These are phyloP conservation scores for Actinomortierella ambigua DNA, from an alignment of 371 early-diverging fungal species.

Conservation along the genomic window DNA sequence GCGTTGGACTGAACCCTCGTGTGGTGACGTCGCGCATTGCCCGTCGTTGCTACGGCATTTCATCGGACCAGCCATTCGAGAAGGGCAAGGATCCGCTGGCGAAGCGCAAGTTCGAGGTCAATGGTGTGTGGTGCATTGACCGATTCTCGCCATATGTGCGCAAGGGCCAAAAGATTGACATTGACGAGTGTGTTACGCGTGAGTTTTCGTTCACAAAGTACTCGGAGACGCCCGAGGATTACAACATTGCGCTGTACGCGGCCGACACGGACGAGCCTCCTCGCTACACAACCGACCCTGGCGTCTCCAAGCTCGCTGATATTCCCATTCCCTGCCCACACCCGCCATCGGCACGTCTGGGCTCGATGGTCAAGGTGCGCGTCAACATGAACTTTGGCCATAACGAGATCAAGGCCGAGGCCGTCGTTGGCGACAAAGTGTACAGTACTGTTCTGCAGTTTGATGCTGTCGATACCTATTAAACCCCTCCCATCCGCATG, in stretches of 20 bases:
- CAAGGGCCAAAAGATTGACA: constrained; percentile 59
- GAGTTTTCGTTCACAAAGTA: constrained; percentile 43
- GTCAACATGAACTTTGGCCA: constrained; percentile 38
- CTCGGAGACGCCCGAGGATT: constrained; percentile 30
- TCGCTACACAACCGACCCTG: constrained; percentile 51
- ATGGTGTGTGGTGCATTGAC: constrained; percentile 41
- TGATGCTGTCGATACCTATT: constrained; percentile 32
- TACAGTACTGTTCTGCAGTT: constrained; percentile 38
- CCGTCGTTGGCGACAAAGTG: constrained; percentile 24
- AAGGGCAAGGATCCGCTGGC: constrained; percentile 34
- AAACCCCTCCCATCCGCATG: background rate
- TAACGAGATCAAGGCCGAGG: constrained; percentile 41
- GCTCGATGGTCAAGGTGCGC: constrained; percentile 37
- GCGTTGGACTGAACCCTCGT: constrained; percentile 57
- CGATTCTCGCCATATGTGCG: constrained; percentile 63
- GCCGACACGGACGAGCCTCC: constrained; percentile 49
- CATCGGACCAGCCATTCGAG: constrained; percentile 63
- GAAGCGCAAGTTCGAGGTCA: constrained; percentile 42
- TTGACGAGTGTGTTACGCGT: constrained; percentile 58
- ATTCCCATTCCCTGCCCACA: constrained; percentile 49
- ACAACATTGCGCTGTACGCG: constrained; percentile 46
- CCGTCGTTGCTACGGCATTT: constrained; percentile 65
- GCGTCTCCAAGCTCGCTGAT: constrained; percentile 49
- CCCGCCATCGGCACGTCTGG: constrained; percentile 13
- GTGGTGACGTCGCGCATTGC: constrained; percentile 58